Conservation (phyloP, 306 rosid species). For the Delonix regia region DNA sequence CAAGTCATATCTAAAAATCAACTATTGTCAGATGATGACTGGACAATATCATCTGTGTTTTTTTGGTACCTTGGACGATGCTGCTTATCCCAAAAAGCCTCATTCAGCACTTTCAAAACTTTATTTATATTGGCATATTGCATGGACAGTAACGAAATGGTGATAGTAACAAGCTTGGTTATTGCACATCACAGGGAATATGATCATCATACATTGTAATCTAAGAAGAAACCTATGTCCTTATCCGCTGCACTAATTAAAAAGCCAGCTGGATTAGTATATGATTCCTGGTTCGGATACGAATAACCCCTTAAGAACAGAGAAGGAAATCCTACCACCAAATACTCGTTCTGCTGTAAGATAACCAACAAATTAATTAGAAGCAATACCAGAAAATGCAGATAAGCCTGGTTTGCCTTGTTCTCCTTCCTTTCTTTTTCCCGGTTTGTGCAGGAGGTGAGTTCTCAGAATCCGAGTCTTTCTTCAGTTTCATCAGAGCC, state of each 20-base stretch:
- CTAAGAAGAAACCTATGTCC: conserved; percentile 43
- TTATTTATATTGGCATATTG: conserved; percentile 10
- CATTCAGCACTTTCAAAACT: background rate
- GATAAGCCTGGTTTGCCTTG: conserved; percentile 13
- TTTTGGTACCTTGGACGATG: background rate
- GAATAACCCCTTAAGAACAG: background rate
- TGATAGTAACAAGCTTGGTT: conserved; percentile 36
- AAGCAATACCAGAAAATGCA: conserved; percentile 32
- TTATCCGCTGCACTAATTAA: conserved; percentile 36
- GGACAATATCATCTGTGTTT: too few relatives aligned
- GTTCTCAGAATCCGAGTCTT: conserved; percentile 42
- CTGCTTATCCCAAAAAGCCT: background rate
- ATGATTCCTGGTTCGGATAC: conserved; percentile 7
- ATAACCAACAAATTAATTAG: background rate
- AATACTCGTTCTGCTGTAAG: conserved; percentile 4
- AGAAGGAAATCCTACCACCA: background rate
- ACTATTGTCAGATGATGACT: background rate
- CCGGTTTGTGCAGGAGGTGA: conserved; percentile 35
- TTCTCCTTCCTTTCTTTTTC: conserved; percentile 19
- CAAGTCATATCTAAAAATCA: background rate
- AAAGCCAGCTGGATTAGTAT: background rate
- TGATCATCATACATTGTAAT: conserved; percentile 18
- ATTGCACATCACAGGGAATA: conserved; percentile 13
- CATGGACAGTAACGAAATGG: conserved; percentile 39
- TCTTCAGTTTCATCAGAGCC: conserved; percentile 41